phyloP scores from a whole-genome alignment of 1,139 yeast genomes.

The Sugiyamaella neomexicana region DNA sequence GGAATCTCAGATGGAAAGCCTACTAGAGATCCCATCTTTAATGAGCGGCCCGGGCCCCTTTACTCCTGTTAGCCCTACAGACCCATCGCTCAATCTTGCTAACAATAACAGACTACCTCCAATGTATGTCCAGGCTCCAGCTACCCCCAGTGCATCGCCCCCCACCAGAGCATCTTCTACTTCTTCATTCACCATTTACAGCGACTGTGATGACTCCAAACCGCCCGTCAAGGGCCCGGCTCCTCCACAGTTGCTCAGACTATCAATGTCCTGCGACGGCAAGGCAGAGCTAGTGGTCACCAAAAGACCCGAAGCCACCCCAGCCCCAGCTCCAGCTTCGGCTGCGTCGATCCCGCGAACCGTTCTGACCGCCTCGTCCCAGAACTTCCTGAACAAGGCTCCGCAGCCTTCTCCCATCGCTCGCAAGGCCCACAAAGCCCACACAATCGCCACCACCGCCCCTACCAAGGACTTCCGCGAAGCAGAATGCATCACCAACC shows the following conservation, averaged over 20 bases:
- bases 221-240: conserved; percentile 2
- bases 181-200: conserved; percentile 17
- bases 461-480: conserved; percentile 25
- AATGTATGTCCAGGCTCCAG: conserved; percentile 44
- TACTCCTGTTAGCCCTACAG: not conserved
- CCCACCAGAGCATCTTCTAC: conserved; percentile 20
- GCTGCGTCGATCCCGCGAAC: conserved; percentile 9
- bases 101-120: conserved; percentile 2
- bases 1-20: conserved; percentile 35
- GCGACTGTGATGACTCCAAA: conserved; percentile 12
- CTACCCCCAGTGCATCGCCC: conserved; percentile 18
- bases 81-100: too few species aligned
- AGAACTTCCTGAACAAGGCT: not conserved
- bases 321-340: not conserved
- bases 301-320: conserved; percentile 8
- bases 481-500: conserved; percentile 37
- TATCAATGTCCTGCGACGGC: conserved; percentile 42
- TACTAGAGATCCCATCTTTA: conserved; percentile 18
- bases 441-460: not conserved
- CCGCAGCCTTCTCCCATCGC: not conserved
- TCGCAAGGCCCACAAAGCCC: not conserved
- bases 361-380: not conserved
- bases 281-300: conserved; percentile 36
- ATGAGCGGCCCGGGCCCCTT: not conserved
- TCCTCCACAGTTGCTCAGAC: conserved; percentile 26